Evolutionary conservation across 306 rosid genomes (phyloP).

Genomic region (Neltuma alba): DNA sequence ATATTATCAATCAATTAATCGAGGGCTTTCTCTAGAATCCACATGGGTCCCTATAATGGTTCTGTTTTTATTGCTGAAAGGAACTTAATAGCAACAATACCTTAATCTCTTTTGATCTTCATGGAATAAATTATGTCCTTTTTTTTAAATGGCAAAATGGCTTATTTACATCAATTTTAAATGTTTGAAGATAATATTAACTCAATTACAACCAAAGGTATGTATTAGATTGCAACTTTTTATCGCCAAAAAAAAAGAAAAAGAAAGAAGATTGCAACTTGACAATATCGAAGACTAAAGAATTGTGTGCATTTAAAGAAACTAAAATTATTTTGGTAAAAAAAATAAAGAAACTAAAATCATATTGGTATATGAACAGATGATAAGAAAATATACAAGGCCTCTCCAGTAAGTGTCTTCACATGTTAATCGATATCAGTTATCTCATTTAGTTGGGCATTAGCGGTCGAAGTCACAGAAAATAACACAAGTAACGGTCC

Average conservation of each 20-base stretch:
- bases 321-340: too few species aligned
- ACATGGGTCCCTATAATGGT: not conserved
- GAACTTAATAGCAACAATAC: not conserved
- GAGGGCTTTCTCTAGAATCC: not conserved
- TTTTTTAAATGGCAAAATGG: too few species aligned
- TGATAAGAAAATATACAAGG: not conserved
- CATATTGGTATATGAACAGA: not conserved
- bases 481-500: not conserved
- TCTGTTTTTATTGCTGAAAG: not conserved
- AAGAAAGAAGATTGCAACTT: too few species aligned
- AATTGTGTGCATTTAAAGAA: too few species aligned
- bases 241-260: too few species aligned
- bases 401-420: not conserved
- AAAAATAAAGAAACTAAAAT: not conserved
- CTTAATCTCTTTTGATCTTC: not conserved
- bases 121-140: not conserved
- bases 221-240: not conserved
- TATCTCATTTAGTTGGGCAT: not conserved
- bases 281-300: too few species aligned
- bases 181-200: too few species aligned
- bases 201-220: not conserved
- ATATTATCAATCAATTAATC: constrained; percentile 21
- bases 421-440: not conserved
- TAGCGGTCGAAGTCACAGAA: not conserved
- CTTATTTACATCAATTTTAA: not conserved